A percentile compares a stretch with the other conserved stretches of the same genome.
Conservation (phyloP, 2,329 filamentous ascomycete species). For the Hymenoscyphus scutula region DNA sequence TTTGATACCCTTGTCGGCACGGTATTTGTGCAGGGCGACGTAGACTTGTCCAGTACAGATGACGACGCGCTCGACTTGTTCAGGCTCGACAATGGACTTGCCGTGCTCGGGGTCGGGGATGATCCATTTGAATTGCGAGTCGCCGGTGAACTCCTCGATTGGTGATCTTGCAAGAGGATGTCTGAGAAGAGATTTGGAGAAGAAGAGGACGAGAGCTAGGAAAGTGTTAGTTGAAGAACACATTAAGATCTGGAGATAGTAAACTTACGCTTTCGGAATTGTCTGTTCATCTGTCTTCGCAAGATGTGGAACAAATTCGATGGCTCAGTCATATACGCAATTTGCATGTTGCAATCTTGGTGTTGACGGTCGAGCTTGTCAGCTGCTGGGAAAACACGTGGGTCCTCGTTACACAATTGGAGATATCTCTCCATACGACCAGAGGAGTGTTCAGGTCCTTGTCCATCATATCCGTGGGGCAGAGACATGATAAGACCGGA, state of each 20-base stretch:
- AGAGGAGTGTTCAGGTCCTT: conserved; percentile 97
- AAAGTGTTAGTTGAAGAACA: conserved; percentile 23
- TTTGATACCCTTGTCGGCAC: conserved; percentile 79
- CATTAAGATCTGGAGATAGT: not conserved
- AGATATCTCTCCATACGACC: conserved; percentile 96
- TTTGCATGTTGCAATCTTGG: conserved; percentile 99
- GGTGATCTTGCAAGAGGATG: conserved; percentile 87
- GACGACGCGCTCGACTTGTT: conserved; percentile 91
- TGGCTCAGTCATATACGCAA: conserved; percentile 95
- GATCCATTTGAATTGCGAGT: conserved; percentile 96
- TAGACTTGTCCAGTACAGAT: conserved; percentile 96
- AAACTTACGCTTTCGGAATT: conserved; percentile 95
- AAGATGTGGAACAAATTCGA: conserved; percentile 96
- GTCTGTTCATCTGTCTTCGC: conserved; percentile 95
- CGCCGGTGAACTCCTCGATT: conserved; percentile 86
- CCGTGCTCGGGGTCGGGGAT: conserved; percentile 87
- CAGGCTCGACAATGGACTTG: conserved; percentile 70
- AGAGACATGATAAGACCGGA: conserved; percentile 95
- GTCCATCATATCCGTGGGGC: conserved; percentile 96
- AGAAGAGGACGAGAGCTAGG: conserved; percentile 92
- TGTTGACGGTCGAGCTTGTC: conserved; percentile 96
- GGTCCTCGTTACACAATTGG: conserved; percentile 96
- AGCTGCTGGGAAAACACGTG: conserved; percentile 80
- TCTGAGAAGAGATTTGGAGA: conserved; percentile 93
- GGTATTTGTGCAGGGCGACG: conserved; percentile 85